A percentile compares a stretch with the other conserved stretches of the same genome.
Evolutionary conservation across 306 rosid species (phyloP).

Genomic region (Elaeagnus macrophylla): DNA sequence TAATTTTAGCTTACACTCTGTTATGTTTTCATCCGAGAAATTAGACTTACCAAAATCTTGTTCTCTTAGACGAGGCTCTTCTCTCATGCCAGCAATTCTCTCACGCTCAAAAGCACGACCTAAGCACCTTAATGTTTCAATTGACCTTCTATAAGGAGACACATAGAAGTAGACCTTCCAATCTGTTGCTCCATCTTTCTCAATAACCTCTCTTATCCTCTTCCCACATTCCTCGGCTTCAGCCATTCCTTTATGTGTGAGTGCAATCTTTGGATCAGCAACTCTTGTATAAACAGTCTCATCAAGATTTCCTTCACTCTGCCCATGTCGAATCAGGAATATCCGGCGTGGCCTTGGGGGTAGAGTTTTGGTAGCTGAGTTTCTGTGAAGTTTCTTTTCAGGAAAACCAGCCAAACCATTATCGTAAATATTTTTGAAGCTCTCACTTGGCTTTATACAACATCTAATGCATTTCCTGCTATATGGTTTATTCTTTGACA

Average conservation of each 20-base stretch:
- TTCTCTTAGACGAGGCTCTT: conserved; percentile 79
- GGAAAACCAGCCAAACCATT: no score
- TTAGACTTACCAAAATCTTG: conserved; percentile 61
- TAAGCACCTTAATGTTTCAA: conserved; percentile 41
- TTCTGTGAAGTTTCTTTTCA: no score
- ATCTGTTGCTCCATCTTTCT: conserved; percentile 19
- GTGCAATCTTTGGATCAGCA: conserved; percentile 44
- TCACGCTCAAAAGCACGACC: conserved; percentile 60
- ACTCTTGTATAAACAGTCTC: conserved; percentile 40
- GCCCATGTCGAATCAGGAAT: conserved; percentile 57
- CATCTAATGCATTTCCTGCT: no score
- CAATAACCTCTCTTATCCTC: conserved; percentile 28
- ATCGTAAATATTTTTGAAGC: no score
- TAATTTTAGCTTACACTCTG: no score
- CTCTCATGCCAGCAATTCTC: conserved; percentile 71
- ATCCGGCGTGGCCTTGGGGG: conserved; percentile 60
- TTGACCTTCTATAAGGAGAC: conserved; percentile 65
- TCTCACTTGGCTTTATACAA: no score
- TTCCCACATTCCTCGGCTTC: conserved; percentile 44
- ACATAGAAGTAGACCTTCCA: conserved; percentile 26
- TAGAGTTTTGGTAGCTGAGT: background rate
- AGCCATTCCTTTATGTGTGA: conserved; percentile 31
- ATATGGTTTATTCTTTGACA: no score
- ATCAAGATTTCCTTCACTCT: conserved; percentile 54
- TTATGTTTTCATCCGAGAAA: no score